Conservation (phyloP, 352 stramenopile genomes). For the Elongisporangium anandrum region DNA sequence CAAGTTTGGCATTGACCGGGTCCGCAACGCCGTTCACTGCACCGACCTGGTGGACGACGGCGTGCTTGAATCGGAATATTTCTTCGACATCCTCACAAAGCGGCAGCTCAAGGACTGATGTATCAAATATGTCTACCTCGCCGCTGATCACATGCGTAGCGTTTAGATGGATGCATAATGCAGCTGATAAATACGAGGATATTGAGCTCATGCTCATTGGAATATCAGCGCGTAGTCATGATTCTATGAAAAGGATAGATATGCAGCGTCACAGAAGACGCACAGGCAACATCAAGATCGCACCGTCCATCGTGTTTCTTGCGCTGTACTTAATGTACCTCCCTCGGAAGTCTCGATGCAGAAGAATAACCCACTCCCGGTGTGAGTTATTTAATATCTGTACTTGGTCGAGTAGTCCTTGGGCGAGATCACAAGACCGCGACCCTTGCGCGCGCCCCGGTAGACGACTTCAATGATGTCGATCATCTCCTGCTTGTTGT, state of each 20-base stretch:
- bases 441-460: slow-evolving; percentile 94
- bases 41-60: slow-evolving; percentile 92
- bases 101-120: slow-evolving; percentile 22
- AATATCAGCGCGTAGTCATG: background rate
- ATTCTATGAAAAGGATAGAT: background rate
- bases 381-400: slow-evolving; percentile 81
- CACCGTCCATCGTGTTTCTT: background rate
- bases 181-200: background rate
- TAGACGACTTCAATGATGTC: slow-evolving; percentile 99
- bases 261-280: background rate
- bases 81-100: slow-evolving; percentile 91
- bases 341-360: no score
- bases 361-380: background rate
- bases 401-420: slow-evolving; percentile 99
- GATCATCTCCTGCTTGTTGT: slow-evolving; percentile 98
- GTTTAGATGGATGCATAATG: background rate
- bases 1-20: slow-evolving; percentile 82
- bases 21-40: slow-evolving; percentile 91
- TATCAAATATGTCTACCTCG: background rate
- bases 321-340: background rate
- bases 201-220: background rate
- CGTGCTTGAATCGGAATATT: slow-evolving; percentile 89
- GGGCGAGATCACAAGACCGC: slow-evolving; percentile 96
- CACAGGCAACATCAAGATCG: background rate
- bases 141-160: no score